phyloP scores from a whole-genome alignment of 345 rosid genomes.

The Syzygium oleosum region DNA sequence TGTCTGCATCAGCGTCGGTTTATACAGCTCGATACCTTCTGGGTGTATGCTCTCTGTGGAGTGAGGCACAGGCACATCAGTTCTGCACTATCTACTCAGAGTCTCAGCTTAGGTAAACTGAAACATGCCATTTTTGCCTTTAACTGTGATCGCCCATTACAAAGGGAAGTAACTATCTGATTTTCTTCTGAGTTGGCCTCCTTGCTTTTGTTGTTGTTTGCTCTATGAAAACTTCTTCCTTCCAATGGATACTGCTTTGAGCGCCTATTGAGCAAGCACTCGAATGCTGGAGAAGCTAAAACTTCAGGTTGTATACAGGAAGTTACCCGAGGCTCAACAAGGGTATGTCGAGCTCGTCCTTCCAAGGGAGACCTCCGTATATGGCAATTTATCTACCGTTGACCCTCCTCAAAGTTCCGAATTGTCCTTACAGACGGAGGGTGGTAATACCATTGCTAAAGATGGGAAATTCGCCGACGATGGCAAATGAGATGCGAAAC shows the following conservation, averaged over 20 bases:
- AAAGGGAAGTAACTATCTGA: neutral
- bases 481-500: neutral
- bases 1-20: neutral
- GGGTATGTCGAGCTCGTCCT: neutral
- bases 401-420: neutral
- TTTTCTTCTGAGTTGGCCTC: neutral
- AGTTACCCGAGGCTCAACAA: neutral
- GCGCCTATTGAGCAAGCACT: neutral
- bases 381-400: neutral
- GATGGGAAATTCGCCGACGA: neutral
- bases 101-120: neutral
- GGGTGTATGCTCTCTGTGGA: neutral
- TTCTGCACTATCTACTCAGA: neutral
- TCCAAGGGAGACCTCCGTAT: neutral
- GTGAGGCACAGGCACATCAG: neutral
- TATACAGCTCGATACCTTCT: neutral
- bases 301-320: neutral
- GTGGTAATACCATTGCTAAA: neutral
- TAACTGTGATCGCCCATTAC: neutral
- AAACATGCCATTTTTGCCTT: neutral
- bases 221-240: neutral
- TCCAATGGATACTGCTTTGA: neutral
- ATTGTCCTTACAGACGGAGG: rapidly evolving
- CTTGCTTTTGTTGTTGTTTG: neutral
- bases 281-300: neutral